A percentile compares a stretch with the other conserved stretches of the same genome.
Evolutionary conservation across 345 rosid species (phyloP).

Genomic region (Pseudoturritis turrita): DNA sequence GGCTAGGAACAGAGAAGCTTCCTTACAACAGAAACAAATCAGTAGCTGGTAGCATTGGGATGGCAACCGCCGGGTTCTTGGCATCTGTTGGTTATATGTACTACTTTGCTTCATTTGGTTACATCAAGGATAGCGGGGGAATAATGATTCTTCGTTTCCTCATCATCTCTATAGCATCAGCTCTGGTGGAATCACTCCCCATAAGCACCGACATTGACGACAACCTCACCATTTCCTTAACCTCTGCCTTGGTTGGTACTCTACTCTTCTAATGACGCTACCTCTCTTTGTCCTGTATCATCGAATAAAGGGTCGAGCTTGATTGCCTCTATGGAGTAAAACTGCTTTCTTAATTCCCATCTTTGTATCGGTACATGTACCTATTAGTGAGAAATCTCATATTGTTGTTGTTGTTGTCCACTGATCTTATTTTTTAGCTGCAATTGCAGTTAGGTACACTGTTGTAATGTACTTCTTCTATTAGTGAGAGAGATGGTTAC

Average conservation of each 20-base stretch:
- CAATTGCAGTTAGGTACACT: slow-evolving; percentile 16
- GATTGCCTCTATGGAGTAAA: not conserved
- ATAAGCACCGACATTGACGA: slow-evolving; percentile 78
- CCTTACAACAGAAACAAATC: slow-evolving; percentile 84
- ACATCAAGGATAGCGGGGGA: slow-evolving; percentile 41
- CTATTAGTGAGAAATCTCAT: not conserved
- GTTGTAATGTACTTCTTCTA: slow-evolving; percentile 14
- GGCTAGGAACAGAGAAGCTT: slow-evolving; percentile 59
- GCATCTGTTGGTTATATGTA: slow-evolving; percentile 66
- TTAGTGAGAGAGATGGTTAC: slow-evolving; percentile 9
- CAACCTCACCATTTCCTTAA: slow-evolving; percentile 74
- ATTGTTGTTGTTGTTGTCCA: not conserved
- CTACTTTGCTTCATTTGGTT: slow-evolving; percentile 71
- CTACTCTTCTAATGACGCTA: slow-evolving; percentile 33
- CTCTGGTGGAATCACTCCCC: slow-evolving; percentile 83
- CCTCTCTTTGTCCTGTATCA: not conserved
- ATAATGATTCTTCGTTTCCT: slow-evolving; percentile 53
- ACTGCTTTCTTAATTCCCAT: not conserved
- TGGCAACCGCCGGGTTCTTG: slow-evolving; percentile 69
- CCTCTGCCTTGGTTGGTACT: slow-evolving; percentile 59
- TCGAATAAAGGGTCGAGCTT: not conserved
- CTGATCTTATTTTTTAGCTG: slow-evolving; percentile 8
- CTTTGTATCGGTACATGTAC: not conserved
- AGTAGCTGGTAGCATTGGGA: slow-evolving; percentile 73
- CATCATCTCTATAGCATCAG: slow-evolving; percentile 60